Base-by-base conservation (phyloP, 176 grass and related monocot genomes). In the Oryza rufipogon region DNA sequence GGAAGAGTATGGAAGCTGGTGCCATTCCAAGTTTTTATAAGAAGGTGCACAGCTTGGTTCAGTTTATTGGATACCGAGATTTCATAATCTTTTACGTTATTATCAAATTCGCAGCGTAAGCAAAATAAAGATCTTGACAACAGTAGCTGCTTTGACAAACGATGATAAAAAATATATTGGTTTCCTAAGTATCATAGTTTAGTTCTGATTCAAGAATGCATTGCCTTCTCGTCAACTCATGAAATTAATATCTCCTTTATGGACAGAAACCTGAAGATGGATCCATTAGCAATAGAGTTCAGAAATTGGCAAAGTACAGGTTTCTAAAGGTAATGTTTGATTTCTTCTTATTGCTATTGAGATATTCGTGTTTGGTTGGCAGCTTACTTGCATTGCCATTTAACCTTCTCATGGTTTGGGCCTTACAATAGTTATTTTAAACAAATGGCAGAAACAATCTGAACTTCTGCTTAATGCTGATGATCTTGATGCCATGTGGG, bases 401-500 rank as follows among this genome's bases (percentile, higher is more conserved):
- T 70, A 41, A 4, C 49, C 46, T 49, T 54, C 36, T 66, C 7
- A n/a, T 22, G n/a, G 23, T 52, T 64, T 78, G 7, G 52, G 46
- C 52, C 66, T 89, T 81, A 88, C 45, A 34, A 5, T 54, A 83
- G 22, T 6, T 74, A 60, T 72, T 68, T 47, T 68, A 84, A 82
- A 60, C 47, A 75, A 87, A 70, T 38, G 89, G 85, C 96, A 99
- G 96, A 99, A 99, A 87, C 96, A 99, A 89, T 99, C 96, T 49
- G 96, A 96, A 80, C 86, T 99, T 20, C 86, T 99, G 66, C 90
- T 99, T 65, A 99, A 99, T 86, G 96, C 91, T 76, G 96, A 99
- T 88, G 96, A 99, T 80, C 90, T 99, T 63, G 96, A 99, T 99
- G 91, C 93, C 51, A 99, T 99, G 93, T 95, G 93, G 93, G 91